Conservation (phyloP, 2,329 filamentous ascomycete species). For the Aureobasidium sp. region DNA sequence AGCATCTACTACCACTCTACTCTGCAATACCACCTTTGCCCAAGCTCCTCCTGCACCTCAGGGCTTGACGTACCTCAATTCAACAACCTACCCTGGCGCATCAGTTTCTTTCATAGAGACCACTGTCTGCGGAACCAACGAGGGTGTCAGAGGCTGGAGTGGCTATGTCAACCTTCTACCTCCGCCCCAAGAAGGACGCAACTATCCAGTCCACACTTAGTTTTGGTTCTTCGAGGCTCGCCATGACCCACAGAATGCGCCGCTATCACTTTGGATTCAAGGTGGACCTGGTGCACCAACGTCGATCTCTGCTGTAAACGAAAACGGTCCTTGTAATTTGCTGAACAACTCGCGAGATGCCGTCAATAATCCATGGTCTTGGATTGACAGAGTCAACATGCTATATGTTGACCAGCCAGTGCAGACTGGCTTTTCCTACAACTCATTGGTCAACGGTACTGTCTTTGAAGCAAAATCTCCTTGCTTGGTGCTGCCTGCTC, state of each 20-base stretch:
- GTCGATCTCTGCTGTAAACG: constrained; percentile 54
- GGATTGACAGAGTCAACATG: constrained; percentile 36
- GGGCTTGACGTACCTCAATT: neutral
- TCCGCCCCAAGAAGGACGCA: neutral
- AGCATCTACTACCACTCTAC: neutral
- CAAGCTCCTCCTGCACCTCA: neutral
- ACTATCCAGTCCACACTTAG: constrained; percentile 26
- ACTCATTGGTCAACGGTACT: constrained; percentile 50
- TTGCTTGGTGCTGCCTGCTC: constrained; percentile 12
- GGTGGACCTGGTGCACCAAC: constrained; percentile 58
- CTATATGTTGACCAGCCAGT: constrained; percentile 36
- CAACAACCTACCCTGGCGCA: neutral
- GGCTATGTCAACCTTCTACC: constrained; percentile 25
- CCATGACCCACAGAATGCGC: constrained; percentile 40
- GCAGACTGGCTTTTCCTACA: constrained; percentile 38
- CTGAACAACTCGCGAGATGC: constrained; percentile 36
- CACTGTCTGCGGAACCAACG: constrained; percentile 40
- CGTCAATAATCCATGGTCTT: constrained; percentile 38
- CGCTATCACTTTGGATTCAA: constrained; percentile 56
- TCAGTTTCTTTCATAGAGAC: constrained; percentile 2
- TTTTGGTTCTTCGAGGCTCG: constrained; percentile 55
- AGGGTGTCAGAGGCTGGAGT: constrained; percentile 40
- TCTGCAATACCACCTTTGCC: neutral
- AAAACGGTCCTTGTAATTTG: constrained; percentile 45
- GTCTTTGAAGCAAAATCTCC: constrained; percentile 31